Evolutionary conservation across 2,329 filamentous ascomycete genomes (phyloP).

Genomic region (Fusarium pininemorale): DNA sequence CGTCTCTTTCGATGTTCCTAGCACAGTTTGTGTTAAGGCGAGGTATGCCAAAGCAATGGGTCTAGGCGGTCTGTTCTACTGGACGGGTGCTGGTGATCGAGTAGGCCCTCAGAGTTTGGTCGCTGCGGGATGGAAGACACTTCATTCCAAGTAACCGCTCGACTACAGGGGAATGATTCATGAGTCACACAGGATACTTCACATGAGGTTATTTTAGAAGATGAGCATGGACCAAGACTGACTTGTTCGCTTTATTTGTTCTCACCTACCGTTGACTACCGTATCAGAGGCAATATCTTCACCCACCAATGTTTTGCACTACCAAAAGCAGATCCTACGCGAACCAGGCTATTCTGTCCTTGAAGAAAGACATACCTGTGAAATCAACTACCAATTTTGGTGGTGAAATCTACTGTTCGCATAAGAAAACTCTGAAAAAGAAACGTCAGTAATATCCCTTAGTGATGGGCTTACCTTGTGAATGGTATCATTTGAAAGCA

Average conservation of each 20-base stretch:
- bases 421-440: background rate
- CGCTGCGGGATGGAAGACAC: constrained; percentile 64
- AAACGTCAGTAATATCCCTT: background rate
- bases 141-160: constrained; percentile 41
- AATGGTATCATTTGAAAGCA: background rate
- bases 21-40: constrained; percentile 69
- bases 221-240: background rate
- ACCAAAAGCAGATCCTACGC: background rate
- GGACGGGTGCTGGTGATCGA: constrained; percentile 71
- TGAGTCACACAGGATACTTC: background rate
- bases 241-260: background rate
- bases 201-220: background rate
- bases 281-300: background rate
- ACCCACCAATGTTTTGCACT: background rate
- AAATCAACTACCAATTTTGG: background rate
- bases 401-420: background rate
- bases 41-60: constrained; percentile 63
- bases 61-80: constrained; percentile 73
- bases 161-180: background rate
- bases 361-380: background rate
- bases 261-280: background rate
- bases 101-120: constrained; percentile 65
- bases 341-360: background rate
- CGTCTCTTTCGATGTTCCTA: constrained; percentile 70
- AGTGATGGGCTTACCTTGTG: background rate